Conservation (phyloP, 768 basidiomycete genomes). For the Trichaptum fuscoviolaceum region DNA sequence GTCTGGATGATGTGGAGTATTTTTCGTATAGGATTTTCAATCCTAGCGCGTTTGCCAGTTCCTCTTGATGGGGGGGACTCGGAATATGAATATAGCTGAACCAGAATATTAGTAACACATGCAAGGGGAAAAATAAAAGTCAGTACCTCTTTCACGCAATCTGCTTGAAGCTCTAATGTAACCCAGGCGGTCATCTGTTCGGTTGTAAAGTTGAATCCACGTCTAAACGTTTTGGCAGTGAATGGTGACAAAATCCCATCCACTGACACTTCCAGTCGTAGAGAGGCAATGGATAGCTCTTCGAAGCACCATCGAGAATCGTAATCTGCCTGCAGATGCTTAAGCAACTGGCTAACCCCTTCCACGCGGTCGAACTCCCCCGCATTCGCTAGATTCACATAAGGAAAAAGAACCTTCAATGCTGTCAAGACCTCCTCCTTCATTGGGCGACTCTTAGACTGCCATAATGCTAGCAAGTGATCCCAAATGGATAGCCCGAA, state of each 20-base stretch:
- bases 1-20: conserved; percentile 48
- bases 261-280: conserved; percentile 40
- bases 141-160: conserved; percentile 64
- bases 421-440: conserved; percentile 81
- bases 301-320: conserved; percentile 62
- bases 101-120: conserved; percentile 1
- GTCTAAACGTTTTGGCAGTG: conserved; percentile 57
- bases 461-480: conserved; percentile 65
- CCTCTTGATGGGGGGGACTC: conserved; percentile 40
- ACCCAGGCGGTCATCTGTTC: conserved; percentile 76
- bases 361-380: conserved; percentile 35
- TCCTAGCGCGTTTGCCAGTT: conserved; percentile 45
- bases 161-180: conserved; percentile 73
- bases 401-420: conserved; percentile 68
- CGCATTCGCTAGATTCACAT: conserved; percentile 39
- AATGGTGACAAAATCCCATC: conserved; percentile 40
- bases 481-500: conserved; percentile 65
- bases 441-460: conserved; percentile 64
- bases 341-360: conserved; percentile 48
- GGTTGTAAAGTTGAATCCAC: conserved; percentile 67
- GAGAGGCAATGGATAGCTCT: conserved; percentile 54
- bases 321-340: conserved; percentile 54
- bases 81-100: conserved; percentile 58
- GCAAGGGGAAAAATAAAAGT: conserved; percentile 8
- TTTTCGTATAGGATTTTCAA: conserved; percentile 54